These are phyloP conservation scores for Scortechinia acanthostroma DNA, from an alignment of 2,329 filamentous ascomycete species.

Conservation along the genomic window DNA sequence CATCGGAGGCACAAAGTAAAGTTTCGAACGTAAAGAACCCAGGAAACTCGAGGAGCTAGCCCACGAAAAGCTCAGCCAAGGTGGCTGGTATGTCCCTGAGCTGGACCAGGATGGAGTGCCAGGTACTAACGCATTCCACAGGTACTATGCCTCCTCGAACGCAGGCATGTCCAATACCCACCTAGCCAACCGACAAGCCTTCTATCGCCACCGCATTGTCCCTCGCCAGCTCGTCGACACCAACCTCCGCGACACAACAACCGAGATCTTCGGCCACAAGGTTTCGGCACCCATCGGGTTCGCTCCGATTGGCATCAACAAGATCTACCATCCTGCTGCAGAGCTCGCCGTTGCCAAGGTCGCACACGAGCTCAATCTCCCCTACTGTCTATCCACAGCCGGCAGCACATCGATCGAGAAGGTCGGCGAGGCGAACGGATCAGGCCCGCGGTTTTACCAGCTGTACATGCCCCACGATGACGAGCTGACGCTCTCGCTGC, in stretches of 20 bases:
- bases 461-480: slow-evolving; percentile 60
- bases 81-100: slow-evolving; percentile 34
- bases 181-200: slow-evolving; percentile 53
- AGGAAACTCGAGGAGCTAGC: slow-evolving; percentile 50
- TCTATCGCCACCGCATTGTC: slow-evolving; percentile 56
- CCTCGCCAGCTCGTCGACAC: slow-evolving; percentile 55
- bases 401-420: slow-evolving; percentile 47
- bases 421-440: slow-evolving; percentile 45
- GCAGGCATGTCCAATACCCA: slow-evolving; percentile 41
- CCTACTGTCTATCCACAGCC: slow-evolving; percentile 52
- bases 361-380: slow-evolving; percentile 48
- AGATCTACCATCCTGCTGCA: slow-evolving; percentile 51
- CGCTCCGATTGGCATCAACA: slow-evolving; percentile 58
- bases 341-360: slow-evolving; percentile 53
- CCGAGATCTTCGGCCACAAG: slow-evolving; percentile 50
- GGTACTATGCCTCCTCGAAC: slow-evolving; percentile 47
- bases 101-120: neutral
- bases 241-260: slow-evolving; percentile 45
- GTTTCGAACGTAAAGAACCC: slow-evolving; percentile 30
- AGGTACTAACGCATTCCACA: slow-evolving; percentile 6
- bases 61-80: slow-evolving; percentile 42
- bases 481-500: slow-evolving; percentile 43
- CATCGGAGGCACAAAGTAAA: neutral
- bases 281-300: slow-evolving; percentile 56
- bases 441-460: slow-evolving; percentile 47